phyloP scores from a whole-genome alignment of 1,284 basidiomycete species.

The Exsudoporus floridanus region DNA sequence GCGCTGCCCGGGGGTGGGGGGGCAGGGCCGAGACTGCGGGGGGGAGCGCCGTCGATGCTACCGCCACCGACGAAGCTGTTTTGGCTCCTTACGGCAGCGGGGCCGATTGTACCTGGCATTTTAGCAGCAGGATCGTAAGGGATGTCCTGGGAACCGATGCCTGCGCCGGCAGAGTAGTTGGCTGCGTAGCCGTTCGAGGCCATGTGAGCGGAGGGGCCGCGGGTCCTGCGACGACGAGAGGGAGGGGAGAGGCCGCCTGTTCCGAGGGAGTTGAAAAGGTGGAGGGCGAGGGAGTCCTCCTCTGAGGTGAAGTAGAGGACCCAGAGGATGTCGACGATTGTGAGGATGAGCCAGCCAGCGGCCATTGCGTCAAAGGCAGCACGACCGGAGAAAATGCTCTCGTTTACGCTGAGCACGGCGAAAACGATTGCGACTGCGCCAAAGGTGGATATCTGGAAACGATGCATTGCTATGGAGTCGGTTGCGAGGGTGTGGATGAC shows the following conservation, averaged over 20 bases:
- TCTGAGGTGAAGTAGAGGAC: constrained; percentile 95
- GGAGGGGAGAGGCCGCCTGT: constrained; percentile 84
- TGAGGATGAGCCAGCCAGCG: constrained; percentile 91
- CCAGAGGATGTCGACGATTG: constrained; percentile 92
- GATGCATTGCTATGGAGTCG: constrained; percentile 81
- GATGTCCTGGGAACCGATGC: constrained; percentile 59
- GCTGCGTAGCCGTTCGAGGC: constrained; percentile 58
- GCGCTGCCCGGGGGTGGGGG: constrained; percentile 41
- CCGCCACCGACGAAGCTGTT: constrained; percentile 58
- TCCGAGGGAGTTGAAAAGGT: constrained; percentile 84
- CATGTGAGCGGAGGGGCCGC: constrained; percentile 62
- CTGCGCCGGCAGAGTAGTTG: constrained; percentile 60
- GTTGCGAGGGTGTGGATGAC: constrained; percentile 81
- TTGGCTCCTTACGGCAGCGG: constrained; percentile 54
- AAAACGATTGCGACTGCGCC: constrained; percentile 87
- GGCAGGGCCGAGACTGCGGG: constrained; percentile 41
- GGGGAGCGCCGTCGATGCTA: constrained; percentile 49
- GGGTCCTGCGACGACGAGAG: constrained; percentile 65
- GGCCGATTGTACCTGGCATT: constrained; percentile 41
- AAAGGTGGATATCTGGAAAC: constrained; percentile 87
- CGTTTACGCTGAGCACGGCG: constrained; percentile 75
- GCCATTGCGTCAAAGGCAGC: constrained; percentile 78
- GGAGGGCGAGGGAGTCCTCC: constrained; percentile 82
- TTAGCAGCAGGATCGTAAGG: constrained; percentile 60
- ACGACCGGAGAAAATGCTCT: constrained; percentile 54